Base-by-base conservation (phyloP, 139 green algal species). In the Chlorella sp. region DNA sequence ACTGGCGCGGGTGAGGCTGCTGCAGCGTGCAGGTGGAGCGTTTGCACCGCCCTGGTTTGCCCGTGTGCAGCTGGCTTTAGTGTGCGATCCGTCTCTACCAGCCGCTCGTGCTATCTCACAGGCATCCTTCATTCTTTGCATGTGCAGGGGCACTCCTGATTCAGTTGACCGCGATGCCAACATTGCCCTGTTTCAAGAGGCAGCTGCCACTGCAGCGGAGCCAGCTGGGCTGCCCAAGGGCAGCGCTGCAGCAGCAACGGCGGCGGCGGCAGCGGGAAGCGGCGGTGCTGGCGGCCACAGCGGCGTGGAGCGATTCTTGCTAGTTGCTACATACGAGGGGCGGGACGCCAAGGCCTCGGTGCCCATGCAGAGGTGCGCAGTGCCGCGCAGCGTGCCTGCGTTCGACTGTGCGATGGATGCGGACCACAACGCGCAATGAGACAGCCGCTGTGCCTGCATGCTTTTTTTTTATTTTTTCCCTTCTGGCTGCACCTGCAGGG, bases 151-250 rank as follows among this genome's bases (percentile, higher is more conserved):
- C 32, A 47, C 32, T 2, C 67, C 67, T 18, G 67, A 74, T 16
- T 36, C 32, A 28, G 67, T 74, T 0, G 67, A 74, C 9, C 67
- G 67, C 13, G 67, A 74, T 38, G 67, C 67, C 67, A 74, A 47
- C 67, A 74, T 74, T 18, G 34, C 34, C 23, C 67, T 74, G 32
- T 74, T 74, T 21, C 67, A 74, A 25, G 67, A 74, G 67, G 67
- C 67, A 39, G 67, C 67, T 6, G 67, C 32, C 17, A 72, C 65
- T 7, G 34, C 34, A 28, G 21, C 44, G 11, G 51, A 60, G 51
- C 51, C 51, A 34, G 21, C 67, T 28, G 67, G 34, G 67, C 67
- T 51, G 67, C 18, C 34, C 32, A 44, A 15, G 3, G 34, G 34
- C 32, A 28, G 32, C 30, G 5, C 30, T 13, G 60, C 21, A 30